Percentiles rank a stretch among this genome's conserved stretches.
Evolutionary conservation across 202 grass and related monocot genomes (phyloP).

Genomic region (Panicum hallii): DNA sequence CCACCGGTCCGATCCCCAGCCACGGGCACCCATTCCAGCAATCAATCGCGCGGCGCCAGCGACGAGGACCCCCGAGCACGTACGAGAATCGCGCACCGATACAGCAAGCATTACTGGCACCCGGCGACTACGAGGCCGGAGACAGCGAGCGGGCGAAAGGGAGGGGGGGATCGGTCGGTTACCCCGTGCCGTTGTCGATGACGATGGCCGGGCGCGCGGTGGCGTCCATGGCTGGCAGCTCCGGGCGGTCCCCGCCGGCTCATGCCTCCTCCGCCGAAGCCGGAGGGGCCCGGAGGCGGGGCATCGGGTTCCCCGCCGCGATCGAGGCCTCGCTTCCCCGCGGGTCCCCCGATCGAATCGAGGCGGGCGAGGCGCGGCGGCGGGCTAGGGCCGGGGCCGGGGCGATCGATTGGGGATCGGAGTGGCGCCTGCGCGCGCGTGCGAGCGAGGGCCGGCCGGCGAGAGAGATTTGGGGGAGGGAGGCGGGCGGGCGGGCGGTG

Average conservation of each 20-base stretch:
- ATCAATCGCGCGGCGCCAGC: background rate
- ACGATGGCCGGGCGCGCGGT: slow-evolving; percentile 78
- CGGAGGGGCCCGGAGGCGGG: slow-evolving; percentile 10
- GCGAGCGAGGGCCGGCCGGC: background rate
- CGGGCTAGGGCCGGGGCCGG: background rate
- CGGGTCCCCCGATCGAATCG: background rate
- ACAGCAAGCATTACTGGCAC: background rate
- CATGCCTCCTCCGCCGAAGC: slow-evolving; percentile 41
- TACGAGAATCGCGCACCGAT: background rate
- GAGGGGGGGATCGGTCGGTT: background rate
- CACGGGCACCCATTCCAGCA: background rate
- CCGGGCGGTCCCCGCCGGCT: slow-evolving; percentile 18
- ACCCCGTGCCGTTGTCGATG: slow-evolving; percentile 93
- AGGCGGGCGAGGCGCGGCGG: background rate
- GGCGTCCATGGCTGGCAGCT: slow-evolving; percentile 60
- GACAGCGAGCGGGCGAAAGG: background rate
- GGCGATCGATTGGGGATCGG: slow-evolving; percentile 15
- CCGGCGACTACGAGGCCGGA: background rate
- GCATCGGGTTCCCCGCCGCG: slow-evolving; percentile 35
- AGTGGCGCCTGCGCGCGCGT: background rate
- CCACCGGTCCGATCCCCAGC: background rate
- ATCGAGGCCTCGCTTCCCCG: background rate
- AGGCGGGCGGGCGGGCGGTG: background rate
- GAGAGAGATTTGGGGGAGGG: slow-evolving; percentile 25
- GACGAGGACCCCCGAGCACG: background rate